Evolutionary conservation across 352 stramenopile genomes (phyloP), one percentile per base, ranked within the genome.

Genomic region (Pythium guiyangense): DNA sequence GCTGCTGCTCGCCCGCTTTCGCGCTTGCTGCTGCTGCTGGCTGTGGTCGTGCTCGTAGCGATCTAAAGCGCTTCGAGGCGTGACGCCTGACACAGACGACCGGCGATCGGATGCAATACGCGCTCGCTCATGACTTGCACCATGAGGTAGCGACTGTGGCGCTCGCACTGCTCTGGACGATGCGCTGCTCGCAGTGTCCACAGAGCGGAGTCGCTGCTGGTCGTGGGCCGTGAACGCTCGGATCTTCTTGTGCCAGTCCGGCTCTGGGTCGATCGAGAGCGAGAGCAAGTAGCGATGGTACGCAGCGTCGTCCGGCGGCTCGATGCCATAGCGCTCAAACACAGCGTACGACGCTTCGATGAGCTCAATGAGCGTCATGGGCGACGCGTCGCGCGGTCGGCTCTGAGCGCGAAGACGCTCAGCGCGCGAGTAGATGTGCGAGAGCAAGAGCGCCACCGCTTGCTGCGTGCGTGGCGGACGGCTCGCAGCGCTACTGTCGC

Each of bases 181-280:
- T 15, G 37, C 17, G 37, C 5, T 10, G 40, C 17, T 31, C 29
- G 39, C 43, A 26, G 8, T 18, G 18, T 20, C 27, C 0, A 4
- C 37, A 55, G 18, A 48, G 10, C 27, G 47, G 43, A 62, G 62
- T 50, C 71, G 50, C 0, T 61, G 63, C 52, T 62, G 63, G 10
- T 29, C 18, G 0, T 40, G 48, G 0, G 72, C 18, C 4, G 66
- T 52, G 14, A 90, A 81, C 15, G 34, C 54, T 14, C 57, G 53
- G 55, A 90, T 71, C 62, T 88, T 88, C 37, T 54, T 74, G 29
- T 61, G 64, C 79, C 79, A 90, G 62, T 90, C 67, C 56, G 34
- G 60, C 15, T 87, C 73, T 0, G 75, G 71, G 40, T 88, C 66
- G 29, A 85, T 67, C 3, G 77, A 84, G 6, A 90, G 56, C 44